A percentile compares a stretch with the other conserved stretches of the same genome.
phyloP scores from a whole-genome alignment of 2,329 filamentous ascomycete species.

The Ascocoryne sarcoides region DNA sequence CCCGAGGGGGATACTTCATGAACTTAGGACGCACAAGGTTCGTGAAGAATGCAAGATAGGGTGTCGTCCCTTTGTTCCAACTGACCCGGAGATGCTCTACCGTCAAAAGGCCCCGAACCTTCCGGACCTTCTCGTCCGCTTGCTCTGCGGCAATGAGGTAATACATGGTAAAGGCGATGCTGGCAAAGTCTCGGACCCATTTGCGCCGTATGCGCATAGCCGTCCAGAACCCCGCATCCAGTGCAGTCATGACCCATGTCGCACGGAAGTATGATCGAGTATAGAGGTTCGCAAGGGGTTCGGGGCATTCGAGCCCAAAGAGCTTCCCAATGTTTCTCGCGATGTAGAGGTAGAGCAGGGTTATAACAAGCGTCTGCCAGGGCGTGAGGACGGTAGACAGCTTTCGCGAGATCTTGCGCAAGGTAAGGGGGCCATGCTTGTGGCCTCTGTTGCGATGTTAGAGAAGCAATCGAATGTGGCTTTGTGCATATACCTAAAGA shows the following conservation, averaged over 20 bases:
- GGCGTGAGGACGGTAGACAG: slow-evolving; percentile 66
- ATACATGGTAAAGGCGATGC: slow-evolving; percentile 77
- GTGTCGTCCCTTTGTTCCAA: slow-evolving; percentile 91
- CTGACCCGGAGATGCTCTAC: slow-evolving; percentile 85
- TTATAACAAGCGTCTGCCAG: slow-evolving; percentile 84
- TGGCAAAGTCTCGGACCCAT: slow-evolving; percentile 73
- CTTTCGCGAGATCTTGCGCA: slow-evolving; percentile 61
- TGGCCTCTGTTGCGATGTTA: slow-evolving; percentile 51
- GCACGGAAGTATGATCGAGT: slow-evolving; percentile 87
- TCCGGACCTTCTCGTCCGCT: slow-evolving; percentile 92
- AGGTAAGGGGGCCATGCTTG: slow-evolving; percentile 75
- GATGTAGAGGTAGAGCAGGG: slow-evolving; percentile 84
- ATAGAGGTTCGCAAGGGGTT: slow-evolving; percentile 91
- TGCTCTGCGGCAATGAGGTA: slow-evolving; percentile 90
- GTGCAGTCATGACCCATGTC: slow-evolving; percentile 89
- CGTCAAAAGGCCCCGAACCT: slow-evolving; percentile 76
- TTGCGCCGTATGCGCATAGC: slow-evolving; percentile 83
- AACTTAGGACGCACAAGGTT: slow-evolving; percentile 67
- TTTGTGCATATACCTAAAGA: slow-evolving; percentile 52
- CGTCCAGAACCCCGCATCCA: slow-evolving; percentile 97
- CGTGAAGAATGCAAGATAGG: slow-evolving; percentile 69
- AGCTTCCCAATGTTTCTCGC: slow-evolving; percentile 91
- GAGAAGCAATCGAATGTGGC: not conserved
- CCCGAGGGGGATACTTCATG: slow-evolving; percentile 71
- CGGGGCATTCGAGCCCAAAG: slow-evolving; percentile 81